Evolutionary conservation across 345 rosid genomes (phyloP).

Genomic region (Cardiospermum halicacabum): DNA sequence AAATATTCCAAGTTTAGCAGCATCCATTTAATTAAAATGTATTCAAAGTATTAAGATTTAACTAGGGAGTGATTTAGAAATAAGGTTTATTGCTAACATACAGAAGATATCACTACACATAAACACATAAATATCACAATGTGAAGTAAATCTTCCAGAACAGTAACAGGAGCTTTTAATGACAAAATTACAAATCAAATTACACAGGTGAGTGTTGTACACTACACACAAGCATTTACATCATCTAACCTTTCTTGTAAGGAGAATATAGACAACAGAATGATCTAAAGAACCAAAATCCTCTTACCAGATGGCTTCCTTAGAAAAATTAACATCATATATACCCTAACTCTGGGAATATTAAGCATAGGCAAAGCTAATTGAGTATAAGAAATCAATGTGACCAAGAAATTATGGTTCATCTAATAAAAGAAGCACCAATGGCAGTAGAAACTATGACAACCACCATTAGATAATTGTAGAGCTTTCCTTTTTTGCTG

Average conservation of each 20-base stretch:
- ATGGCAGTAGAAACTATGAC: conserved; percentile 96
- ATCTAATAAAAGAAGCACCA: conserved; percentile 43
- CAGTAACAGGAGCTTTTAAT: conserved; percentile 54
- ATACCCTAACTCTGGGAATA: conserved; percentile 1
- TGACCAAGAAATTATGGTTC: conserved; percentile 5
- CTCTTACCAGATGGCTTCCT: background rate
- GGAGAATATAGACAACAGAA: background rate
- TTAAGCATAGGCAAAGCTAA: background rate
- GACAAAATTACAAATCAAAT: background rate
- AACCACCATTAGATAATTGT: conserved; percentile 93
- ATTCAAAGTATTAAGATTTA: background rate
- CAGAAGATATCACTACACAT: conserved; percentile 73
- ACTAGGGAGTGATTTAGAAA: conserved; percentile 3
- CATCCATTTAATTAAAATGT: conserved; percentile 14
- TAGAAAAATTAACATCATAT: background rate
- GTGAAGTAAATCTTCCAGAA: conserved; percentile 91
- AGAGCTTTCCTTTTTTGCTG: too few relatives aligned
- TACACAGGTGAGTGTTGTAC: too few relatives aligned
- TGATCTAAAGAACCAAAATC: background rate
- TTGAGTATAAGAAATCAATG: background rate
- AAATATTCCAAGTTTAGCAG: conserved; percentile 31
- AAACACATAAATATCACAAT: conserved; percentile 71
- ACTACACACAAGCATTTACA: too few relatives aligned
- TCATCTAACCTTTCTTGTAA: background rate
- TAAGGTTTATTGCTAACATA: conserved; percentile 23